Conservation (phyloP, 495 filamentous ascomycete genomes). For the Cercophora sp. region DNA sequence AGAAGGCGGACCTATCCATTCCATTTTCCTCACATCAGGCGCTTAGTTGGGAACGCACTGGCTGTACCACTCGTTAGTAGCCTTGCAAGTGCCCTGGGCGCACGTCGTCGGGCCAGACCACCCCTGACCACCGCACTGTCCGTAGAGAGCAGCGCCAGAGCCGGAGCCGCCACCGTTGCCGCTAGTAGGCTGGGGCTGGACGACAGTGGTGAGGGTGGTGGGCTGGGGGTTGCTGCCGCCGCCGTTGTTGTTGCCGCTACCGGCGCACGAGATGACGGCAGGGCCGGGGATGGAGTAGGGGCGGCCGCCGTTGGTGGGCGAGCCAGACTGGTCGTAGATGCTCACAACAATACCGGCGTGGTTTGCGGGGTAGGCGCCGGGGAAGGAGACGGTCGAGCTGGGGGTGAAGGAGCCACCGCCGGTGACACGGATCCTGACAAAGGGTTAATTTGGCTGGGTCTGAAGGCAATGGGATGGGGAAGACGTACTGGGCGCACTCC, state of each 20-base stretch:
- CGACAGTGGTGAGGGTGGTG: neutral
- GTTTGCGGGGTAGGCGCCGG: slow-evolving; percentile 44
- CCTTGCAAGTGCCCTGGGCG: slow-evolving; percentile 25
- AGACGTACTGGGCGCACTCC: slow-evolving; percentile 35
- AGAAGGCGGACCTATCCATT: too few relatives aligned
- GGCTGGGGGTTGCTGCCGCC: slow-evolving; percentile 5
- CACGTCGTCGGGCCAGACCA: slow-evolving; percentile 23
- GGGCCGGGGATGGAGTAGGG: slow-evolving; percentile 42
- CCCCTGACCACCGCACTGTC: slow-evolving; percentile 27
- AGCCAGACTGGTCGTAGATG: slow-evolving; percentile 39
- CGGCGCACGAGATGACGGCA: slow-evolving; percentile 29
- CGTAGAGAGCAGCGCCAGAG: slow-evolving; percentile 19
- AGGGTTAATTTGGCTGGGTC: neutral
- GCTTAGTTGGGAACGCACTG: slow-evolving; percentile 1
- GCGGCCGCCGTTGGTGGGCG: slow-evolving; percentile 33
- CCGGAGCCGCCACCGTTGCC: slow-evolving; percentile 1
- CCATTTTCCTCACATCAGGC: too few relatives aligned
- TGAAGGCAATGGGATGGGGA: neutral
- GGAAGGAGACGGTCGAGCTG: slow-evolving; percentile 42
- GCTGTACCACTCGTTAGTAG: slow-evolving; percentile 26
- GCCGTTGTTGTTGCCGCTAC: slow-evolving; percentile 18
- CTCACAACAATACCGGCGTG: slow-evolving; percentile 44
- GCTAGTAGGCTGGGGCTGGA: neutral
- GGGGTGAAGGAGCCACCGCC: slow-evolving; percentile 40
- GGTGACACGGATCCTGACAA: slow-evolving; percentile 40